Conservation (phyloP, 495 filamentous ascomycete species). For the Talaromyces adpressus region DNA sequence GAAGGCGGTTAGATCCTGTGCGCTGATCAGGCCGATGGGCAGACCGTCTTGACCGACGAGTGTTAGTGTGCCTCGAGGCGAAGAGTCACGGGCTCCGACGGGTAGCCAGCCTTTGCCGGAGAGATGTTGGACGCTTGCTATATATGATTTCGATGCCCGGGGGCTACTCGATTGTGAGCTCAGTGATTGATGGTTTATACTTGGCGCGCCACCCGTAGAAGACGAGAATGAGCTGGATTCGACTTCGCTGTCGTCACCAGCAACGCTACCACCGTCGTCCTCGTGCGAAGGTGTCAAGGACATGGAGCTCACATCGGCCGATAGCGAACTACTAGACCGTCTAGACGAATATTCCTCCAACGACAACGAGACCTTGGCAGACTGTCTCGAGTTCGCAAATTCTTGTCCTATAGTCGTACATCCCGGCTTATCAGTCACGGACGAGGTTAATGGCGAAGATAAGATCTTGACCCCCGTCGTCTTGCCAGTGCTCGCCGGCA, state of each 20-base stretch:
- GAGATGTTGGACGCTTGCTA: neutral
- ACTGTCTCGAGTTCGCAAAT: constrained; percentile 4
- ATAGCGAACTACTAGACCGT: constrained; percentile 21
- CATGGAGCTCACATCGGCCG: constrained; percentile 33
- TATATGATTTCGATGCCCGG: neutral
- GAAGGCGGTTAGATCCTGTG: constrained; percentile 83
- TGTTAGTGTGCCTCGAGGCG: constrained; percentile 71
- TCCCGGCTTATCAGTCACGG: neutral
- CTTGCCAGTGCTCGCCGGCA: constrained; percentile 66
- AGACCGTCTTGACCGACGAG: constrained; percentile 60
- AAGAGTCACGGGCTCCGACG: constrained; percentile 44
- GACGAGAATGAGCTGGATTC: constrained; percentile 23
- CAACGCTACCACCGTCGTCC: constrained; percentile 22
- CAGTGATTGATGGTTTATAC: constrained; percentile 29
- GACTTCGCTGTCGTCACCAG: constrained; percentile 21
- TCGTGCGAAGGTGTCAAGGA: constrained; percentile 25
- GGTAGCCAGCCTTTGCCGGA: constrained; percentile 26
- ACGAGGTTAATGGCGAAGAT: constrained; percentile 19
- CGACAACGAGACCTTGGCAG: constrained; percentile 4
- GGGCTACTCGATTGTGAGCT: constrained; percentile 4
- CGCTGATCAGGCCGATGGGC: constrained; percentile 75
- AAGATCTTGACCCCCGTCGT: constrained; percentile 60
- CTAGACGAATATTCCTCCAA: constrained; percentile 4
- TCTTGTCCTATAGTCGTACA: constrained; percentile 8
- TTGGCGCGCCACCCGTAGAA: constrained; percentile 7